phyloP scores from a whole-genome alignment of 2,329 filamentous ascomycete genomes.

The Sclerotinia glacialis region DNA sequence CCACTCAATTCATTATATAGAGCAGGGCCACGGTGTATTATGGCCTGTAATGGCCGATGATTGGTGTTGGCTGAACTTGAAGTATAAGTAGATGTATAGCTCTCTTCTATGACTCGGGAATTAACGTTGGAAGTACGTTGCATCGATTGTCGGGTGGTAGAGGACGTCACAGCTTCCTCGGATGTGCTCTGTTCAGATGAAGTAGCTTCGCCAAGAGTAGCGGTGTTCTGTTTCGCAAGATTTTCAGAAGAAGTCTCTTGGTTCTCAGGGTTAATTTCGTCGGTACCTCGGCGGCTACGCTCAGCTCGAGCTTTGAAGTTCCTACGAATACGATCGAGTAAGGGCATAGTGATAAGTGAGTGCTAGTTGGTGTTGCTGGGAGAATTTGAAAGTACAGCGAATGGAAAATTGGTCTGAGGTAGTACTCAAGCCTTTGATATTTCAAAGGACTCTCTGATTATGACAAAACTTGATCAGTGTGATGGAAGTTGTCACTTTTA shows the following conservation, averaged over 20 bases:
- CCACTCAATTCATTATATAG: too few species aligned
- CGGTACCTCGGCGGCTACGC: background rate
- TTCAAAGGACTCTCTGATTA: background rate
- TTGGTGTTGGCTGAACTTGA: background rate
- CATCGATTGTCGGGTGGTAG: background rate
- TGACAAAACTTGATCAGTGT: background rate
- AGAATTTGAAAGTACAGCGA: background rate
- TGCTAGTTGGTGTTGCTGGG: background rate
- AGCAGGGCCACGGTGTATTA: background rate
- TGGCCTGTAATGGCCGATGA: background rate
- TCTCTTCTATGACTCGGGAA: background rate
- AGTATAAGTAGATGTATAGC: background rate
- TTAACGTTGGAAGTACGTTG: background rate
- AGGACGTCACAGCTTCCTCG: background rate
- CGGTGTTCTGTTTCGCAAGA: background rate
- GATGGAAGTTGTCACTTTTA: background rate
- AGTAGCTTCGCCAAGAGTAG: accelerated
- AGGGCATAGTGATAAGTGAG: background rate
- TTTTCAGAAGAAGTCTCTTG: background rate
- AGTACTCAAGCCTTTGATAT: background rate
- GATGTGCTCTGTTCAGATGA: background rate
- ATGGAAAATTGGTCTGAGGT: background rate
- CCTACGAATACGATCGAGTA: background rate
- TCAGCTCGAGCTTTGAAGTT: background rate
- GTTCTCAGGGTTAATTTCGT: background rate